Percentiles rank a stretch among this genome's conserved stretches.
phyloP scores from a whole-genome alignment of 2,329 filamentous ascomycete species.

The Ilyonectria sp. region DNA sequence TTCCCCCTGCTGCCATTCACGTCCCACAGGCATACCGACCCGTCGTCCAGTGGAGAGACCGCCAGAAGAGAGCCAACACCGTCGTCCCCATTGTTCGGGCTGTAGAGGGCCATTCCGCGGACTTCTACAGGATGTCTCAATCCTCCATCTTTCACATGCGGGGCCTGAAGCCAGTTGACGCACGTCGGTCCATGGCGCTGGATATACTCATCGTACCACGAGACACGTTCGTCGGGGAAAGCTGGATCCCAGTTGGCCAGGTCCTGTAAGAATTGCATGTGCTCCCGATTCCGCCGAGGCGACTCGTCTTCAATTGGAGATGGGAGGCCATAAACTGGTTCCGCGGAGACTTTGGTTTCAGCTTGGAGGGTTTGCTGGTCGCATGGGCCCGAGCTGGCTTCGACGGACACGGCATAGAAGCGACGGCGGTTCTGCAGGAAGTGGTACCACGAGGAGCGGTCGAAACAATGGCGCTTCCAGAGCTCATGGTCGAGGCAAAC shows the following conservation, averaged over 20 bases:
- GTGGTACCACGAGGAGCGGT: constrained; percentile 76
- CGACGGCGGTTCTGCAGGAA: constrained; percentile 63
- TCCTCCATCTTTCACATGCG: constrained; percentile 60
- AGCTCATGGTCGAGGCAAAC: constrained; percentile 81
- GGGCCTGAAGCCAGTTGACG: constrained; percentile 83
- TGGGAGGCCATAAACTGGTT: constrained; percentile 20
- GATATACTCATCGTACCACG: constrained; percentile 93
- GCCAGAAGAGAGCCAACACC: constrained; percentile 65
- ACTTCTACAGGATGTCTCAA: constrained; percentile 72
- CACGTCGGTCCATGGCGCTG: constrained; percentile 83
- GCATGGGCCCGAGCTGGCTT: constrained; percentile 1
- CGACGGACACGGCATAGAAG: constrained; percentile 51
- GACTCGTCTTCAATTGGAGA: constrained; percentile 46
- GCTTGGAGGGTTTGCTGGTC: background rate
- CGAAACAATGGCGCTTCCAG: constrained; percentile 84
- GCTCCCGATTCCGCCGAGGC: constrained; percentile 29
- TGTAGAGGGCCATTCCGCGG: constrained; percentile 80
- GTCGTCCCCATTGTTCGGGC: constrained; percentile 66
- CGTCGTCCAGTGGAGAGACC: constrained; percentile 86
- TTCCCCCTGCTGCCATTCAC: constrained; percentile 68
- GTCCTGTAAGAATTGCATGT: constrained; percentile 61
- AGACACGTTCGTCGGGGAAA: constrained; percentile 78
- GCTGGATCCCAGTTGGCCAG: constrained; percentile 88
- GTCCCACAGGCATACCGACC: constrained; percentile 91
- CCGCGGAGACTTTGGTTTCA: constrained; percentile 24